Evolutionary conservation across 352 stramenopile species (phyloP), one percentile per base, ranked within the genome.

Genomic region (Pythium folliculosum): DNA sequence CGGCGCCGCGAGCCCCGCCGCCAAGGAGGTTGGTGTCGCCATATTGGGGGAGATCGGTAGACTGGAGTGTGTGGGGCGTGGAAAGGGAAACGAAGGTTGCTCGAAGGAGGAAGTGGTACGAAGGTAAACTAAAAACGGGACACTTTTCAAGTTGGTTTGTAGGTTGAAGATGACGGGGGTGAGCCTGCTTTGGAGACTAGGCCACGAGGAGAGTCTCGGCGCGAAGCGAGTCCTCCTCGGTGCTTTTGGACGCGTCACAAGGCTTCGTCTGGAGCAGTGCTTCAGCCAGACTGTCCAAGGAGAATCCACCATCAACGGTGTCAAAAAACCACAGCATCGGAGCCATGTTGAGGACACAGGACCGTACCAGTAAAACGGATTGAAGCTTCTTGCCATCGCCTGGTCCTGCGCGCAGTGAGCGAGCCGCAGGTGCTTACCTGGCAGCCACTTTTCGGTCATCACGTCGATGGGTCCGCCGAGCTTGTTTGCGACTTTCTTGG

Each of bases 401-500:
- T 60, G 55, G 43, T 68, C 70, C 3, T 52, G 14, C 17, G 59
- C 30, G 0, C 63, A 57, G 19, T 47, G n/a, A 23, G 60, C 43
- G 13, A 76, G 37, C 37, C 55, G 63, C 12, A 63, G 1, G 56
- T 70, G 59, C 22, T 66, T 64, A 14, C 25, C 35, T 1, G 87
- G 87, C 2, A 95, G 69, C 85, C 87, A 94, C 63, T 89, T 87
- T 23, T 95, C 82, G 7, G 85, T 92, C 85, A 95, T 95, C 43
- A 94, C 84, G 52, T 95, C 87, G 44, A 92, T 69, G 0, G 87
- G 87, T 0, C 82, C 71, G 14, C 87, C 87, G 2, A 95, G 71
- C 49, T 95, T 94, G 69, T 90, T 92, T 32, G 81, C 87, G 37
- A 92, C 79, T 69, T 94, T 92, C 69, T 95, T 95, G 14, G 87